phyloP scores from a whole-genome alignment of 495 filamentous ascomycete genomes.

The Aspergillus nanangensis region DNA sequence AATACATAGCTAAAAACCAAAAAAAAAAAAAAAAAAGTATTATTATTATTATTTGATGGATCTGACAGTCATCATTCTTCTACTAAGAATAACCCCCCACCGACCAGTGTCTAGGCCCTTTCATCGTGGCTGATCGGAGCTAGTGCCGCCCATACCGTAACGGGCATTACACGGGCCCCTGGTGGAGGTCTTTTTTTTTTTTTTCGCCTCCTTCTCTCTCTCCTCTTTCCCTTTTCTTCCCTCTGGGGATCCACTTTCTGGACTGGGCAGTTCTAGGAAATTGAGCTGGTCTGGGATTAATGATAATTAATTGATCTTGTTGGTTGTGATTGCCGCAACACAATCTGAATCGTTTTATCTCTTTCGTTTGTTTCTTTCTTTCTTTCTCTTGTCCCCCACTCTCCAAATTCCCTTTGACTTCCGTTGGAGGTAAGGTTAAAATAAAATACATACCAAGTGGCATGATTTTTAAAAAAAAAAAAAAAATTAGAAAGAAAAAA shows the following conservation, averaged over 20 bases:
- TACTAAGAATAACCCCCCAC: conserved; percentile 3
- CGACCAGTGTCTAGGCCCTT: conserved; percentile 18
- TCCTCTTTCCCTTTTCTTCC: background rate
- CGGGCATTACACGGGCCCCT: conserved; percentile 17
- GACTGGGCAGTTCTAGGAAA: conserved; percentile 8
- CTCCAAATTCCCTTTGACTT: background rate
- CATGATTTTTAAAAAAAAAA: too few species aligned
- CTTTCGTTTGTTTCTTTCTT: background rate
- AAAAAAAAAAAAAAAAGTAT: too few species aligned
- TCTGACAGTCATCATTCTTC: background rate
- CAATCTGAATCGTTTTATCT: background rate
- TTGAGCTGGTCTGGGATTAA: conserved; percentile 11
- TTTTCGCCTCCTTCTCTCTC: background rate
- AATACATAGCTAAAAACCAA: too few species aligned
- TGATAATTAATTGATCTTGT: too few species aligned
- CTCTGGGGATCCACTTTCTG: background rate
- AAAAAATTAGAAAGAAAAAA: background rate
- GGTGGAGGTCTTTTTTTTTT: conserved; percentile 1
- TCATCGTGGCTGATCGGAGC: conserved; percentile 21
- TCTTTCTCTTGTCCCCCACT: background rate
- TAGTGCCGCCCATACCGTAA: conserved; percentile 11
- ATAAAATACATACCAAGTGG: too few species aligned
- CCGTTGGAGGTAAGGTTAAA: too few species aligned
- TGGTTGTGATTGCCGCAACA: too few species aligned
- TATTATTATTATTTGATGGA: background rate